Percentiles rank a stretch among this genome's conserved stretches.
These are phyloP conservation scores for Candida vartiovaarae DNA, from an alignment of 805 yeast genomes.

Conservation along the genomic window DNA sequence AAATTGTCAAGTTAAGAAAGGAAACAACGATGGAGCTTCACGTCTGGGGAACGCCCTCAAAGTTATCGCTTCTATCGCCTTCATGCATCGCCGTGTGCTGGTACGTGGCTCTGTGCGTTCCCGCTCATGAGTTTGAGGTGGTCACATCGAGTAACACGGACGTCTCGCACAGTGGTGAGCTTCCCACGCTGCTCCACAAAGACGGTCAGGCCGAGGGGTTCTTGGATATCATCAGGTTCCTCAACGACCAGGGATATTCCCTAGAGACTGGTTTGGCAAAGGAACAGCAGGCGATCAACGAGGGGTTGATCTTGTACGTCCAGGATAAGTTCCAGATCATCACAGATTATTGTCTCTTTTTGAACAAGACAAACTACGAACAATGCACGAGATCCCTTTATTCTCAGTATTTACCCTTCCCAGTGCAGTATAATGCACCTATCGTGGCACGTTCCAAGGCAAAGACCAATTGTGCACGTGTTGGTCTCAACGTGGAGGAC, in stretches of 20 bases:
- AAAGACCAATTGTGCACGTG: conserved; percentile 22
- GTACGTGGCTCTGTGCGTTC: conserved; percentile 28
- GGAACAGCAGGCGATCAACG: conserved; percentile 33
- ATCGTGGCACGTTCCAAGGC: conserved; percentile 33
- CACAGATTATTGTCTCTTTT: conserved; percentile 49
- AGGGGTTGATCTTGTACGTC: conserved; percentile 37
- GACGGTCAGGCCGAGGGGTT: conserved; percentile 32
- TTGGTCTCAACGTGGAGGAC: conserved; percentile 29
- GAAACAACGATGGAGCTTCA: conserved; percentile 29
- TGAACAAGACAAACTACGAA: conserved; percentile 54
- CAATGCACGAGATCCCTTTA: conserved; percentile 50
- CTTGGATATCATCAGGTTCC: conserved; percentile 29
- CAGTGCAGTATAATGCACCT: conserved; percentile 69
- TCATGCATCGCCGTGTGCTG: conserved; percentile 43
- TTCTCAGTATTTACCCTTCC: conserved; percentile 52
- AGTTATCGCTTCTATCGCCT: conserved; percentile 41
- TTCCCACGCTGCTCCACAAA: conserved; percentile 39
- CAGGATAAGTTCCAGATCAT: conserved; percentile 36
- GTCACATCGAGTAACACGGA: conserved; percentile 55
- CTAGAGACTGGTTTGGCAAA: conserved; percentile 6
- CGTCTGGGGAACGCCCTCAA: conserved; percentile 43
- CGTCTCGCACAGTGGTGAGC: conserved; percentile 37
- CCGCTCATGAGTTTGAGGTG: conserved; percentile 25
- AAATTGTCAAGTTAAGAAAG: no score
- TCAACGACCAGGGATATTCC: conserved; percentile 13